Evolutionary conservation across 1,284 basidiomycete species (phyloP).

Genomic region (Golubevia sp.): DNA sequence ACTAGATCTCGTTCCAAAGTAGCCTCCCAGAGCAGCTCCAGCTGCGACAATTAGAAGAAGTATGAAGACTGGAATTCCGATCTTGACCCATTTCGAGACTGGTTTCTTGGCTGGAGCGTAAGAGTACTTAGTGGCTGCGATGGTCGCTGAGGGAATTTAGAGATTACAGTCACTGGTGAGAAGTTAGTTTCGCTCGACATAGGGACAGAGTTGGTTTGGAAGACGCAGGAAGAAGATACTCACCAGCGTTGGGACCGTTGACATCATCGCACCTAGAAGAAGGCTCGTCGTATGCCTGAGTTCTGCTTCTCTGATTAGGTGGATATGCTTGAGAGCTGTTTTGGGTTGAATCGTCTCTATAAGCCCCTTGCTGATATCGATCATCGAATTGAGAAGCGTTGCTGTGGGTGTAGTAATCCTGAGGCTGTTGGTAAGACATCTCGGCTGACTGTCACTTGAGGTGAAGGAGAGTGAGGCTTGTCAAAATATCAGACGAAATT

Average conservation of each 20-base stretch:
- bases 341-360: constrained; percentile 23
- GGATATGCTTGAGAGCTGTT: constrained; percentile 22
- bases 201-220: too few species aligned
- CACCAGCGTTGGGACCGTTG: too few species aligned
- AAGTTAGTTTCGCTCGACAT: too few species aligned
- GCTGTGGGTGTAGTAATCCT: constrained; percentile 47
- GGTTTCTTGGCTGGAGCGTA: constrained; percentile 47
- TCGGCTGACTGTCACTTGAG: constrained; percentile 4
- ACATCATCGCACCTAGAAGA: too few species aligned
- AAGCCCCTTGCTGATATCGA: constrained; percentile 28
- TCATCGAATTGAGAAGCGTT: constrained; percentile 55
- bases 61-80: constrained; percentile 32
- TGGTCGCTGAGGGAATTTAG: constrained; percentile 27
- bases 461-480: too few species aligned
- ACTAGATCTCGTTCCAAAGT: constrained; percentile 35
- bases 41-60: constrained; percentile 25
- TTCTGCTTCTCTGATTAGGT: too few species aligned
- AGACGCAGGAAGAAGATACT: too few species aligned
- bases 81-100: constrained; percentile 46
- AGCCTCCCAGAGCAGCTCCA: constrained; percentile 43
- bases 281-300: too few species aligned
- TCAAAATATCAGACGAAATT: too few species aligned
- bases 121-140: constrained; percentile 28
- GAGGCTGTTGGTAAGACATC: constrained; percentile 45
- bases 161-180: too few species aligned